Conservation (phyloP, 805 yeast species). For the Ogataea trehaloabstinens region DNA sequence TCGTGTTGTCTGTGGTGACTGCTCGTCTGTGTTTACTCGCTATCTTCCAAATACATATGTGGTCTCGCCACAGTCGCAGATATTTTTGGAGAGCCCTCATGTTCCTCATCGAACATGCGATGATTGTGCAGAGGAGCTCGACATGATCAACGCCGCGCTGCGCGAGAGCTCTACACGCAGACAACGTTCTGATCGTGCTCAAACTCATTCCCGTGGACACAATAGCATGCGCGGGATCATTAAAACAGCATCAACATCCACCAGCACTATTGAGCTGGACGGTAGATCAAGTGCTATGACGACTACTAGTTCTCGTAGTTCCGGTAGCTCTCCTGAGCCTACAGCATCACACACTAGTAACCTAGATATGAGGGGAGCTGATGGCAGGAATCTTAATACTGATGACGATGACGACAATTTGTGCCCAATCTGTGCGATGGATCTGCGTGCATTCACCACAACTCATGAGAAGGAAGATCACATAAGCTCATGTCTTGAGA, state of each 20-base stretch:
- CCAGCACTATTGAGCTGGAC: conserved; percentile 15
- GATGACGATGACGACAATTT: conserved; percentile 32
- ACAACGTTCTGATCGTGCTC: background rate
- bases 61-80: conserved; percentile 50
- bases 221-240: conserved; percentile 8
- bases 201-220: background rate
- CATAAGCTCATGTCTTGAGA: conserved; percentile 62
- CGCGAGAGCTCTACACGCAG: conserved; percentile 14
- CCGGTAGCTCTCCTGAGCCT: background rate
- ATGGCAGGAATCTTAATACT: conserved; percentile 5
- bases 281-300: conserved; percentile 1
- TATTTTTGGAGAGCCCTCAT: conserved; percentile 47
- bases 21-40: conserved; percentile 52
- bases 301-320: conserved; percentile 1
- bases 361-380: background rate
- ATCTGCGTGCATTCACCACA: conserved; percentile 18
- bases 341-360: too few relatives aligned
- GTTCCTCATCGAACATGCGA: conserved; percentile 74
- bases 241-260: conserved; percentile 15
- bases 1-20: conserved; percentile 66
- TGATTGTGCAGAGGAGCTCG: conserved; percentile 63
- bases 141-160: conserved; percentile 45
- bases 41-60: conserved; percentile 61
- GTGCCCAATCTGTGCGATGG: conserved; percentile 44
- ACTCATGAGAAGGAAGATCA: conserved; percentile 56